A percentile compares a stretch with the other conserved stretches of the same genome.
Conservation (phyloP, 345 rosid species). For the Eucalyptus cladocalyx region DNA sequence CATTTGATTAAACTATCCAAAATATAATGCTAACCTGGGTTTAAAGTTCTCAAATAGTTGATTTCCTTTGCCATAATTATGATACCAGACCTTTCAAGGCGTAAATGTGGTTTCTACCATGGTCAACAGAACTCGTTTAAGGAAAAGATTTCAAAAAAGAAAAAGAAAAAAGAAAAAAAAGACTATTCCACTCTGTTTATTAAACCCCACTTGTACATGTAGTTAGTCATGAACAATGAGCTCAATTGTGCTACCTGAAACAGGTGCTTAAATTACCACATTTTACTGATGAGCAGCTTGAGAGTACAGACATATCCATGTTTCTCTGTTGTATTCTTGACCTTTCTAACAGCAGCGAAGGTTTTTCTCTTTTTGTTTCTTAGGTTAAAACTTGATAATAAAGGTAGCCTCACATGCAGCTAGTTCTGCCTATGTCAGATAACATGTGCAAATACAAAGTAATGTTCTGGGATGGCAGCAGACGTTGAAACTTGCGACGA, state of each 20-base stretch:
- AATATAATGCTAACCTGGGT: neutral
- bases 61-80: neutral
- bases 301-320: neutral
- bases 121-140: neutral
- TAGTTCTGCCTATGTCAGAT: neutral
- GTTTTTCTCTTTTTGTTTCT: neutral
- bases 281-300: neutral
- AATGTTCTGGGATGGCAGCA: neutral
- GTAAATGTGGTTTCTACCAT: neutral
- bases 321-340: neutral
- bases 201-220: neutral
- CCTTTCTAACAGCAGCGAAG: neutral
- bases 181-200: neutral
- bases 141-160: neutral
- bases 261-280: neutral
- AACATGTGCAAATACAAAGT: neutral
- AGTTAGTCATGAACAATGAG: neutral
- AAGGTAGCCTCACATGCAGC: neutral
- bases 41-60: neutral
- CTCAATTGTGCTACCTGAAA: neutral
- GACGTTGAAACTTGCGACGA: neutral
- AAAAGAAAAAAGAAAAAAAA: neutral
- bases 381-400: neutral
- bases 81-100: neutral
- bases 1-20: neutral